These are phyloP conservation scores for Coemansia sp. DNA, from an alignment of 192 early-diverging fungal species.

Conservation along the genomic window DNA sequence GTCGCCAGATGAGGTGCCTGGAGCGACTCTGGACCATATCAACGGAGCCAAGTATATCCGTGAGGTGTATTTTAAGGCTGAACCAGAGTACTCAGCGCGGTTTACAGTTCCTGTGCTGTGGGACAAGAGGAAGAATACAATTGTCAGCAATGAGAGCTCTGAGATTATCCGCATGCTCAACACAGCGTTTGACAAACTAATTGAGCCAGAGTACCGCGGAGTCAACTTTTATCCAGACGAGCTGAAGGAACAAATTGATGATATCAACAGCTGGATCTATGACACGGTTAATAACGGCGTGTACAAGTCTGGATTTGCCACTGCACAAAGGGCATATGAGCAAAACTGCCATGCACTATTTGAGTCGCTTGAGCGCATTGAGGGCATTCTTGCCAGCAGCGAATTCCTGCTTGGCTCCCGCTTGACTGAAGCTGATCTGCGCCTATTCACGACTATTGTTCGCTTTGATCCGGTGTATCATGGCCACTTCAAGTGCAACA, in stretches of 20 bases:
- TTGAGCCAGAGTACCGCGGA: conserved; percentile 61
- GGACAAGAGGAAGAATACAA: conserved; percentile 92
- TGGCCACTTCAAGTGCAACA: conserved; percentile 94
- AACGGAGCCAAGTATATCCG: conserved; percentile 73
- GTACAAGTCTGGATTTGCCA: conserved; percentile 91
- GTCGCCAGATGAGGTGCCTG: conserved; percentile 68
- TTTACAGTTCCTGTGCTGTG: conserved; percentile 96
- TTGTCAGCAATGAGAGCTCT: conserved; percentile 94
- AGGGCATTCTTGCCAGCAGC: conserved; percentile 68
- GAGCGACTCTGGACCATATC: conserved; percentile 72
- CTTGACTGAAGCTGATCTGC: conserved; percentile 92
- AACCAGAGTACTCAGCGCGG: conserved; percentile 67
- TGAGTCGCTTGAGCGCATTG: conserved; percentile 77
- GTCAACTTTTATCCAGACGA: conserved; percentile 80
- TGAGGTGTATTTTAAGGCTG: conserved; percentile 91
- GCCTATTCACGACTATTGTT: conserved; percentile 92
- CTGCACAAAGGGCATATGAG: conserved; percentile 83
- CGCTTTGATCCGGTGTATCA: conserved; percentile 95
- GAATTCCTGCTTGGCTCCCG: conserved; percentile 76
- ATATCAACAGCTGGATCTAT: conserved; percentile 88
- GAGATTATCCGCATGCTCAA: conserved; percentile 98
- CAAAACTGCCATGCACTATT: conserved; percentile 72
- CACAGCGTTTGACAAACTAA: conserved; percentile 76
- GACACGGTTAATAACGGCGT: conserved; percentile 95
- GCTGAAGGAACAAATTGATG: conserved; percentile 77